Conservation (phyloP, 106 monocot species). For the Phalaenopsis aphrodite region DNA sequence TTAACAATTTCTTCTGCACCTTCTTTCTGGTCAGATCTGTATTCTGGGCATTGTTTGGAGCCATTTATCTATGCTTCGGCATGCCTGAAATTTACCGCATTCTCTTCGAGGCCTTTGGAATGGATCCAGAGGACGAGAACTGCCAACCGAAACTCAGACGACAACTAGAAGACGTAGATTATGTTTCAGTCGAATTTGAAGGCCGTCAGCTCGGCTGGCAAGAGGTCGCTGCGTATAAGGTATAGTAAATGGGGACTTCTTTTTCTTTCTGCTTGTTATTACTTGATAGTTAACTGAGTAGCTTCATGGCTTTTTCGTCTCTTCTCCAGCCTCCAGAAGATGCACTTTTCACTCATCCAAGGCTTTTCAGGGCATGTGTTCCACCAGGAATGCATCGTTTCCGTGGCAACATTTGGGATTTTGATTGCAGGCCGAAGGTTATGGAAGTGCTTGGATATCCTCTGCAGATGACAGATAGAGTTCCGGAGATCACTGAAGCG, state of each 20-base stretch:
- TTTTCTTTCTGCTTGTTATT: background rate
- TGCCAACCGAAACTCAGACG: conserved; percentile 88
- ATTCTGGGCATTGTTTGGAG: conserved; percentile 96
- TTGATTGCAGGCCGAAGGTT: conserved; percentile 72
- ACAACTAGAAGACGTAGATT: conserved; percentile 92
- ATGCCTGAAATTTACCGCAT: conserved; percentile 98
- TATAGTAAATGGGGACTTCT: conserved; percentile 12
- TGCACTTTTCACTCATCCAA: conserved; percentile 91
- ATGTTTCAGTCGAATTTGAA: conserved; percentile 94
- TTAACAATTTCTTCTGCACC: background rate
- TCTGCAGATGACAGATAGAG: conserved; percentile 61
- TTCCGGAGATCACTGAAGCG: conserved; percentile 91
- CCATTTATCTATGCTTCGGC: conserved; percentile 94
- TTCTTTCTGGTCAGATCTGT: conserved; percentile 50
- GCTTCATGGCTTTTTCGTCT: background rate
- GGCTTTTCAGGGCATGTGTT: conserved; percentile 94
- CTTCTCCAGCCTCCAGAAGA: conserved; percentile 83
- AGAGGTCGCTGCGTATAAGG: conserved; percentile 81
- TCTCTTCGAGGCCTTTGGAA: conserved; percentile 90
- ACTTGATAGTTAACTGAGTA: background rate
- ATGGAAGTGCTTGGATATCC: conserved; percentile 78
- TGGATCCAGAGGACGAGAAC: conserved; percentile 93
- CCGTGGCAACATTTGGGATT: conserved; percentile 93
- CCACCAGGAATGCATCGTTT: conserved; percentile 99
- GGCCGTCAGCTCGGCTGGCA: conserved; percentile 76